Conservation (phyloP, 2,329 filamentous ascomycete genomes). For the Pseudocercospora pini-densiflorae region DNA sequence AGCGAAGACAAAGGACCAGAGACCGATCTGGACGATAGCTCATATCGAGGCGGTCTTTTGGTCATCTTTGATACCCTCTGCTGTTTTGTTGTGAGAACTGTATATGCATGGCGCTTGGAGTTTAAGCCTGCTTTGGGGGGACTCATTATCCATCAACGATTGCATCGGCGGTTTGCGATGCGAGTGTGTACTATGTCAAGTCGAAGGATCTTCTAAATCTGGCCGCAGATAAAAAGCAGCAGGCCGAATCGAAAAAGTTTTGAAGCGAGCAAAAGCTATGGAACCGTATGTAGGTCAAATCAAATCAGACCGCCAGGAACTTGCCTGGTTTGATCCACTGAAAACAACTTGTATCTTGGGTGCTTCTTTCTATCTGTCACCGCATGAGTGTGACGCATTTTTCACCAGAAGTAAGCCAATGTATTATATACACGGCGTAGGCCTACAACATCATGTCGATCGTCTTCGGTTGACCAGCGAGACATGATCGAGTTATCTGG, state of each 20-base stretch:
- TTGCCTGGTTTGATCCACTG: too few relatives aligned
- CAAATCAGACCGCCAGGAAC: too few relatives aligned
- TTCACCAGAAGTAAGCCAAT: too few relatives aligned
- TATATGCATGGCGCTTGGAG: slow-evolving; percentile 23
- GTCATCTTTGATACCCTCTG: slow-evolving; percentile 7
- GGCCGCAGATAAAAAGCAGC: not conserved
- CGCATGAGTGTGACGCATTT: too few relatives aligned
- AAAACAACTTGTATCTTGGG: too few relatives aligned
- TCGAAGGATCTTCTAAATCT: not conserved
- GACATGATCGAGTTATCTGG: too few relatives aligned
- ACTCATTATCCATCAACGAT: not conserved
- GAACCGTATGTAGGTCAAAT: not conserved
- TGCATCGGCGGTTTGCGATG: slow-evolving; percentile 4
- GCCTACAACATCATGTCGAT: too few relatives aligned
- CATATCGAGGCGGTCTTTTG: not conserved
- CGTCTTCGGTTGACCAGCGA: too few relatives aligned
- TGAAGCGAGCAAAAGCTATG: not conserved
- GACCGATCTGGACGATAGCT: slow-evolving; percentile 43
- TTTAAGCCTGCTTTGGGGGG: not conserved
- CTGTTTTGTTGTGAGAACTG: not conserved
- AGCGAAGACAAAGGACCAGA: slow-evolving; percentile 41
- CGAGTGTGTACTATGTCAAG: not conserved
- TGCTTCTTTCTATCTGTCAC: too few relatives aligned
- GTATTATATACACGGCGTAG: too few relatives aligned
- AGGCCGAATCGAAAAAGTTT: not conserved